Conservation (phyloP, 2,329 filamentous ascomycete genomes). For the Colletotrichum zoysiae region DNA sequence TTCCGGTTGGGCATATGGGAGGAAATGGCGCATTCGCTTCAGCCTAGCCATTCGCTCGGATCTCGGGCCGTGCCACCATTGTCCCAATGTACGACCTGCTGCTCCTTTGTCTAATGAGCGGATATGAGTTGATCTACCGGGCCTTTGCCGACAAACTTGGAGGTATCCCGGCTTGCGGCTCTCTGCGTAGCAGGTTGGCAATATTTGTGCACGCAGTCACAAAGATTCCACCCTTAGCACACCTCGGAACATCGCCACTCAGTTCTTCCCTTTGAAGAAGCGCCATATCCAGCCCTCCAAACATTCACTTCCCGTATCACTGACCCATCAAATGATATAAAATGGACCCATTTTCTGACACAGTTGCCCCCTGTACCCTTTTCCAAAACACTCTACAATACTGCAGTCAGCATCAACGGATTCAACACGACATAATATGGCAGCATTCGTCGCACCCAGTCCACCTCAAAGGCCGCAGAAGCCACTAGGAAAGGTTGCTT, state of each 20-base stretch:
- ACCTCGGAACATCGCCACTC: neutral
- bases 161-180: neutral
- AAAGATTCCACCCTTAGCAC: neutral
- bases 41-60: neutral
- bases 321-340: neutral
- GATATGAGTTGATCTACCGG: neutral
- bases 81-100: neutral
- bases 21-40: neutral
- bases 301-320: neutral
- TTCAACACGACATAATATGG: neutral
- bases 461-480: neutral
- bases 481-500: slow-evolving; percentile 6
- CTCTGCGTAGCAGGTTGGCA: neutral
- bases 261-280: too few relatives aligned
- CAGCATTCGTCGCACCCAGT: neutral
- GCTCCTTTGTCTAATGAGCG: neutral
- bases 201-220: neutral
- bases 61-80: neutral
- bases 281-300: too few relatives aligned
- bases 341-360: neutral
- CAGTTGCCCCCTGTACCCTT: neutral
- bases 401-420: neutral
- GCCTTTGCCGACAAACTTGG: neutral
- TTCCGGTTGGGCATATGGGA: neutral
- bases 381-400: neutral